Base-by-base conservation (phyloP, 164 flowering plant genomes). In the Litsea cubeba region DNA sequence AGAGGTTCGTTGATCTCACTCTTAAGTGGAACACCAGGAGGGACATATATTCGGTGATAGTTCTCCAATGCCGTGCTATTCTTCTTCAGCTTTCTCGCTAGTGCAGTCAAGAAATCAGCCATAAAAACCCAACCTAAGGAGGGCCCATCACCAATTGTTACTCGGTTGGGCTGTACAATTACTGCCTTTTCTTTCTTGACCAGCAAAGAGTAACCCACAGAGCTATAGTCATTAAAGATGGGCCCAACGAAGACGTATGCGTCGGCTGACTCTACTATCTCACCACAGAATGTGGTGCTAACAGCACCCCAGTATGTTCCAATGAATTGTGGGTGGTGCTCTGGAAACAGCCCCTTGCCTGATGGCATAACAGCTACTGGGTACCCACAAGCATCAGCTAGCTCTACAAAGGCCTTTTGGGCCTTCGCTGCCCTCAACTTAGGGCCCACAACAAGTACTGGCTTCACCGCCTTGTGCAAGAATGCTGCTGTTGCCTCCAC, bases 201-300 rank as follows among this genome's bases (percentile, higher is more conserved):
- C 35, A 93, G 87, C 17, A 91, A 81, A 3, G 98, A 94, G 81
- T 91, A 89, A 73, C 98, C 98, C 30, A 89, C 95, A 2, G 98
- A 89, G 86, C 97, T 92, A 67, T 89, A 88, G 76, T 94, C 98
- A 65, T 94, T 92, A 74, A 92, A 94, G 62, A 94, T 84, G 1
- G 98, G 98, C 0, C 98, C 98, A 2, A 88, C 93, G 69, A 94
- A 94, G 28, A 94, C 10, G 71, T 90, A 92, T 1, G 97, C 94
- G 81, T 94, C 98, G 0, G 98, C 94, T 1, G 97, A 91, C 77
- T 92, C 95, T 14, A 94, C 97, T 51, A 90, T 94, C 76, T 94
- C 98, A 0, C 93, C 89, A 69, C 97, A 91, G 76, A 88, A 94
- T 6, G 88, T 73, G 0, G 95, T 89, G 80, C 98, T 90, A 67